These are phyloP conservation scores for Saccharomycopsis oosterbeekiorum DNA, from an alignment of 805 yeast species.

Conservation along the genomic window DNA sequence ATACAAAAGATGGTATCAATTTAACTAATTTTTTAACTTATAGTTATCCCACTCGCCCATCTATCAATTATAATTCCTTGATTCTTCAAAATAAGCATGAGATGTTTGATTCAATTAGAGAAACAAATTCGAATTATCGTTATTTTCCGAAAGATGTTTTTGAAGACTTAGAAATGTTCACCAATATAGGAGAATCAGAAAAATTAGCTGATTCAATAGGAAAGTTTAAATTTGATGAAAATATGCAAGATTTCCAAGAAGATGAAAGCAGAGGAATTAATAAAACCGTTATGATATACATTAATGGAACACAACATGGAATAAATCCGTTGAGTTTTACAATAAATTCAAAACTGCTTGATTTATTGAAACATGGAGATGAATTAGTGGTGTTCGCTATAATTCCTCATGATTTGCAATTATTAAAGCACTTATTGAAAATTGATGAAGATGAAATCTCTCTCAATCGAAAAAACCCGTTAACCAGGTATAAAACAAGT, in stretches of 20 bases:
- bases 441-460: neutral
- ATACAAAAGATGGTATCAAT: conserved; percentile 17
- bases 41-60: conserved; percentile 16
- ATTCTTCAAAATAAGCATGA: conserved; percentile 15
- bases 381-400: conserved; percentile 52
- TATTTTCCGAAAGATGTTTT: conserved; percentile 8
- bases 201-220: neutral
- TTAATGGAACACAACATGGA: conserved; percentile 64
- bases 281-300: conserved; percentile 45
- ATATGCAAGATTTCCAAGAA: neutral
- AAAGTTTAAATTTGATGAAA: neutral
- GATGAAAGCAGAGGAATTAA: conserved; percentile 5
- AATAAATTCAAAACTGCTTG: conserved; percentile 24
- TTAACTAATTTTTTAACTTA: conserved; percentile 15
- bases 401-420: conserved; percentile 25
- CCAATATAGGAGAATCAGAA: neutral
- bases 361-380: conserved; percentile 53
- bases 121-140: neutral
- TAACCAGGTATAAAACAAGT: conserved; percentile 15
- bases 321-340: conserved; percentile 76
- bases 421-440: neutral
- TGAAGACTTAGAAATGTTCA: neutral
- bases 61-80: conserved; percentile 14
- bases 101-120: neutral
- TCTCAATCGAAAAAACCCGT: neutral